phyloP scores from a whole-genome alignment of 1,284 basidiomycete genomes.

The Fomitopsis schrenkii region DNA sequence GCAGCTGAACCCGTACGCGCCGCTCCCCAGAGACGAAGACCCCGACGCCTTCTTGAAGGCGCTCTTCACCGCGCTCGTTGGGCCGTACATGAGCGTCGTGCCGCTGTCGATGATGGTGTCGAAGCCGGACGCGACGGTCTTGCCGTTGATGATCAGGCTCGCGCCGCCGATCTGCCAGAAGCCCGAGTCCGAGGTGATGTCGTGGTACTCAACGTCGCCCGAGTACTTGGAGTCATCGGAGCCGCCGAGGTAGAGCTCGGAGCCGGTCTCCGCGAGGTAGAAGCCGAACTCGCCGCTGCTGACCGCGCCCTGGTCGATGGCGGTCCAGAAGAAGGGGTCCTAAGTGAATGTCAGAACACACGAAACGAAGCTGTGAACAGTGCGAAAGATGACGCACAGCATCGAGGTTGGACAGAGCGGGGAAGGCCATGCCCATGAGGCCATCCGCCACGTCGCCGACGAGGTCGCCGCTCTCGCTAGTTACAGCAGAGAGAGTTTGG shows the following conservation, averaged over 20 bases:
- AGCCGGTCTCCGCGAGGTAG: slow-evolving; percentile 39
- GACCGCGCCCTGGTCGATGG: slow-evolving; percentile 33
- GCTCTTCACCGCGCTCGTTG: slow-evolving; percentile 33
- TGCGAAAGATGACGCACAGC: slow-evolving; percentile 1
- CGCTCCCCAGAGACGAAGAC: slow-evolving; percentile 25
- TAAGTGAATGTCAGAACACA: neutral
- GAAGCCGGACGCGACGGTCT: slow-evolving; percentile 19
- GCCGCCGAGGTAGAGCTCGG: slow-evolving; percentile 58
- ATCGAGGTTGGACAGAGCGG: slow-evolving; percentile 13
- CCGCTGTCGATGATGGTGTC: slow-evolving; percentile 27
- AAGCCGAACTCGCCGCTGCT: slow-evolving; percentile 47
- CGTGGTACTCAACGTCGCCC: slow-evolving; percentile 26
- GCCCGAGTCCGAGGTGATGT: neutral
- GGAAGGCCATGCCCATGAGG: slow-evolving; percentile 21
- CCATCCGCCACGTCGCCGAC: slow-evolving; percentile 15
- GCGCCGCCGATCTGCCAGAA: slow-evolving; percentile 41
- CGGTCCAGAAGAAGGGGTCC: slow-evolving; percentile 42
- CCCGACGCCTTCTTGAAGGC: slow-evolving; percentile 40
- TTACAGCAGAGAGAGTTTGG: slow-evolving; percentile 15
- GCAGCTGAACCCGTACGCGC: slow-evolving; percentile 39
- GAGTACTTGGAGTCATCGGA: slow-evolving; percentile 35
- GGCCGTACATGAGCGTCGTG: slow-evolving; percentile 47
- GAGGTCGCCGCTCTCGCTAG: slow-evolving; percentile 8
- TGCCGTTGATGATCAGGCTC: slow-evolving; percentile 26
- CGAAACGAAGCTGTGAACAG: no score